Conservation (phyloP, 2,329 filamentous ascomycete species). For the Colletotrichum tropicicola region DNA sequence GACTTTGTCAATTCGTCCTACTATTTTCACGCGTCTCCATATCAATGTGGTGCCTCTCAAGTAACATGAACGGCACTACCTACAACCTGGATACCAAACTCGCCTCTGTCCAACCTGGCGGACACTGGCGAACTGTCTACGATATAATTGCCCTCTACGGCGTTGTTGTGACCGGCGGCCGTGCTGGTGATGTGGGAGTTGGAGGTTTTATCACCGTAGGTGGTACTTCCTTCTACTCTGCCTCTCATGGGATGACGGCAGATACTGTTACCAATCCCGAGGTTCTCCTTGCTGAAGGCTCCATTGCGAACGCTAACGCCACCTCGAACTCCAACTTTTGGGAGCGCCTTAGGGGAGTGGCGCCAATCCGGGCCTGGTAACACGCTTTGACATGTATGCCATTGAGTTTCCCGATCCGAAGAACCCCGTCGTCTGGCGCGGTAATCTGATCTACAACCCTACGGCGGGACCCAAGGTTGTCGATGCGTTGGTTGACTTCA, state of each 20-base stretch:
- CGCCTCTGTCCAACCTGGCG: conserved; percentile 45
- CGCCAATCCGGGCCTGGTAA: conserved; percentile 53
- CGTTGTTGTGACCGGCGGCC: conserved; percentile 43
- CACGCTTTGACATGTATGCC: conserved; percentile 42
- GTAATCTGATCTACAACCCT: conserved; percentile 38
- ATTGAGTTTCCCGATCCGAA: conserved; percentile 38
- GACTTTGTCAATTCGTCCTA: conserved; percentile 39
- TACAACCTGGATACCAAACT: conserved; percentile 39
- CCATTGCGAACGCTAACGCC: conserved; percentile 51
- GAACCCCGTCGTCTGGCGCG: conserved; percentile 42
- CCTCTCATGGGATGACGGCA: conserved; percentile 52
- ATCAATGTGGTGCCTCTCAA: conserved; percentile 11
- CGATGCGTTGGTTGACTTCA: conserved; percentile 43
- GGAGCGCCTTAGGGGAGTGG: conserved; percentile 56
- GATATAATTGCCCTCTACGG: conserved; percentile 42
- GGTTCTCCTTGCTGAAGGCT: conserved; percentile 55
- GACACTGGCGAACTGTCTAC: conserved; percentile 48
- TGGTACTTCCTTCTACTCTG: conserved; percentile 47
- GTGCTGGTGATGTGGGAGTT: conserved; percentile 45
- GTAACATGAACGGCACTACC: conserved; percentile 40
- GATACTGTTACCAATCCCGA: conserved; percentile 55
- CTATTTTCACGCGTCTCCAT: not conserved
- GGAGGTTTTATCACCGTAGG: conserved; percentile 46
- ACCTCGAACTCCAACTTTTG: conserved; percentile 52
- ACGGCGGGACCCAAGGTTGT: conserved; percentile 34